phyloP scores from a whole-genome alignment of 805 yeast genomes.

The Zygoascus bituminiphila region DNA sequence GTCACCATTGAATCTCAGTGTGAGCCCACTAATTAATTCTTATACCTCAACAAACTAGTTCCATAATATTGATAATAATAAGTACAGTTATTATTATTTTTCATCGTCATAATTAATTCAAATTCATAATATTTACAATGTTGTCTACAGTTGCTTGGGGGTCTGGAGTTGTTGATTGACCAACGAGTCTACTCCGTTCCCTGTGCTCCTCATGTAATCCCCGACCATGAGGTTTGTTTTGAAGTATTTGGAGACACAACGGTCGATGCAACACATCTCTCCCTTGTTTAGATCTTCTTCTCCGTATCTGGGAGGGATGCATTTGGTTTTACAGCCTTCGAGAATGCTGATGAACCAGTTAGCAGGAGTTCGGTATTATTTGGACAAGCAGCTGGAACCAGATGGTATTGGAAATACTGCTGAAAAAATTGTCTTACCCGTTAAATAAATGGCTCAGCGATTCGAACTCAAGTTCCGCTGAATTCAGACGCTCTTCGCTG shows the following conservation, averaged over 20 bases:
- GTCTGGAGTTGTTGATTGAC: neutral
- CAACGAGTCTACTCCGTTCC: constrained; percentile 11
- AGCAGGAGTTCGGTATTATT: neutral
- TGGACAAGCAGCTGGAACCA: neutral
- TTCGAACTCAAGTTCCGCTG: constrained; percentile 29
- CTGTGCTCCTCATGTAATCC: constrained; percentile 18
- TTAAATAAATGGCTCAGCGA: constrained; percentile 27
- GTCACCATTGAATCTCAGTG: no score
- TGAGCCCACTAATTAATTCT: no score
- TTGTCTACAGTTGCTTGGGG: neutral
- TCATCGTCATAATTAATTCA: neutral
- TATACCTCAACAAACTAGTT: neutral
- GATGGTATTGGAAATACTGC: neutral
- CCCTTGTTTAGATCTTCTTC: constrained; percentile 83
- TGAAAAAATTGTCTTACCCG: constrained; percentile 15
- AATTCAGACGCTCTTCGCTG: constrained; percentile 23
- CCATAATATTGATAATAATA: neutral
- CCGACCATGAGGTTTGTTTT: constrained; percentile 46
- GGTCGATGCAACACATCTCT: constrained; percentile 70
- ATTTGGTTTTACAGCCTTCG: constrained; percentile 59
- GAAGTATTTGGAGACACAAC: constrained; percentile 82
- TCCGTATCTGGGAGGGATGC: constrained; percentile 78
- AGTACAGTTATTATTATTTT: neutral
- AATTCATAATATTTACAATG: neutral
- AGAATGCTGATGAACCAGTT: constrained; percentile 50